Percentiles rank a stretch among this genome's conserved stretches.
Conservation (phyloP, 2,329 filamentous ascomycete species). For the Talaromyces sp. region DNA sequence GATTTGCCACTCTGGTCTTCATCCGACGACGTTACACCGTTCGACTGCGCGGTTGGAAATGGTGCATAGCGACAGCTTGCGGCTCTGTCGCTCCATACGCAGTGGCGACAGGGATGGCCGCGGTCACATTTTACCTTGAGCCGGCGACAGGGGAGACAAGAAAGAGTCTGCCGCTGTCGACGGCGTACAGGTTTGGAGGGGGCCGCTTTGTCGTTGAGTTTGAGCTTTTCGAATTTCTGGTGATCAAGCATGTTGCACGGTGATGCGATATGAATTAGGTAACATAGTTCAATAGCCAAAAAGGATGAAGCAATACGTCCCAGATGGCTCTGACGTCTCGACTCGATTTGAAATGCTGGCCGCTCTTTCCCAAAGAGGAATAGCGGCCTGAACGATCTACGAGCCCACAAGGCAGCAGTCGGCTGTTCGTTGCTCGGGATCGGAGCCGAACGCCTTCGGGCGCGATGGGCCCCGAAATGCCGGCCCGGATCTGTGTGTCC, state of each 20-base stretch:
- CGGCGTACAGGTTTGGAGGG: slow-evolving; percentile 16
- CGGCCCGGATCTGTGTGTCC: background rate
- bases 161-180: slow-evolving; percentile 18
- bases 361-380: background rate
- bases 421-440: background rate
- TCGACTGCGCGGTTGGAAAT: slow-evolving; percentile 6
- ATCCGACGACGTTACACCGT: slow-evolving; percentile 8
- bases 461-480: background rate
- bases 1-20: slow-evolving; percentile 9
- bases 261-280: background rate
- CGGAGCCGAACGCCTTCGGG: background rate
- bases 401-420: background rate
- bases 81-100: slow-evolving; percentile 18
- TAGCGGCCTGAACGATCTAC: background rate
- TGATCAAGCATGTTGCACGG: slow-evolving; percentile 7
- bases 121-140: slow-evolving; percentile 20
- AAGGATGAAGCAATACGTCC: background rate
- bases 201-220: slow-evolving; percentile 4
- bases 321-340: background rate
- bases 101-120: slow-evolving; percentile 17
- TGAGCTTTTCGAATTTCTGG: slow-evolving; percentile 7
- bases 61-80: slow-evolving; percentile 15
- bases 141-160: slow-evolving; percentile 18
- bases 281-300: background rate
- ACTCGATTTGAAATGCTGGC: background rate